Evolutionary conservation across 352 stramenopile species (phyloP), one percentile per base, ranked within the genome.

Genomic region (Plasmopara muralis): DNA sequence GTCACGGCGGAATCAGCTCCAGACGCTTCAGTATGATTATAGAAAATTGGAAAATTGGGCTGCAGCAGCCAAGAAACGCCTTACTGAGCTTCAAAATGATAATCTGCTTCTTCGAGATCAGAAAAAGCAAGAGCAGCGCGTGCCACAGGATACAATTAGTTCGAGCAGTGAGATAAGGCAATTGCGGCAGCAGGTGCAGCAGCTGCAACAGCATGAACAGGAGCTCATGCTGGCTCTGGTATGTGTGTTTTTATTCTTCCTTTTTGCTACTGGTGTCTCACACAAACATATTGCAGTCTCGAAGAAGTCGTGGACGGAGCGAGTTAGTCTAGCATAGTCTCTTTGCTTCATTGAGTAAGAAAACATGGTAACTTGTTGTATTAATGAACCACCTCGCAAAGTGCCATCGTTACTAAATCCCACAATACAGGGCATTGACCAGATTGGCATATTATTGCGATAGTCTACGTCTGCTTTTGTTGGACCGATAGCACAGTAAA

Each of bases 171-270:
- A 65, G 14, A 50, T 71, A 13, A 66, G 66, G 9, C 63, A 83
- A 37, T 61, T 87, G 28, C 73, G 66, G 25, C 45, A 72, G 13
- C 80, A 87, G 28, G 69, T 90, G 10, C 57, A 80, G 60, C 80
- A 89, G 14, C 62, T 91, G 16, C 77, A 85, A 50, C 64, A 80
- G 48, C 77, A 75, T n/a, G 80, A 91, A 42, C 75, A 91, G 49
- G 80, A 91, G 50, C 75, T 91, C 30, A 89, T 91, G 80, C 74
- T 85, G 46, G 80, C 80, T 35, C 68, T 88, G 60, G 80, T 87
- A 53, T 37, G 72, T 77, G 6, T 43, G 8, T 12, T 15, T 20
- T 55, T 15, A 8, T 15, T 44, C 42, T 14, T 9, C 14, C 9
- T 15, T 10, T 42, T 29, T 18, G 18, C 18, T 6, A 25, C 20